Base-by-base conservation (phyloP, 2,329 filamentous ascomycete genomes). In the Polytolypa hystricis region DNA sequence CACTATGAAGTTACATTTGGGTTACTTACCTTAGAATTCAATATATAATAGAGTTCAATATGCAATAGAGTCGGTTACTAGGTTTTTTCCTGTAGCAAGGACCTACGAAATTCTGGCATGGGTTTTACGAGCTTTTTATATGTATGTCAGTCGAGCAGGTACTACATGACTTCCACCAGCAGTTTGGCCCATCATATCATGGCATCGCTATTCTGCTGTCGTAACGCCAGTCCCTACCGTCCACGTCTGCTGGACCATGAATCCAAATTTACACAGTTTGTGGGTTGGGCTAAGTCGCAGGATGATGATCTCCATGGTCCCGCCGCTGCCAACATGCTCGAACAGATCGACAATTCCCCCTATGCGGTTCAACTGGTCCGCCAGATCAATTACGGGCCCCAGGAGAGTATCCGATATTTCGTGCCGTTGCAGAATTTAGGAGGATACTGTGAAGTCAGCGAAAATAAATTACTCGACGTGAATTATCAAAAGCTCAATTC, bases 401-500 rank as follows among this genome's bases (percentile, higher is more conserved):
- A 64, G 0, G 65, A 69, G 37, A 56, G 50, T 33, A 67, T 57
- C 41, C 45, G 62, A 19, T 69, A 67, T 47, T 69, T 68, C 35
- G 44, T 55, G 15, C 46, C 44, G 4, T 37, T 21, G 7, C 30
- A 31, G 4, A 40, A 32, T 7, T 33, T 26, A 1, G 31, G 41
- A 6, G 40, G 33, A 1, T 65, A 61, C 34, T 33, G 52, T 11
- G 58, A 66, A 42, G 42, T 62, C 2, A 35, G 40, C 0, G 64
- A 66, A 40, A 35, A 55, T 2, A 53, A 57, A 35, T 43, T 69
- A 20, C 54, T 67, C 28, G 41, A 59, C 9, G 57, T 55, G 11
- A 67, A 66, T 38, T 67, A 62, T 30, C 38, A 65, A 50, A 68
- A 66, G 39, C 35, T 67, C 14, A 68, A 67, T 38, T 48, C 61